phyloP scores from a whole-genome alignment of 2,329 filamentous ascomycete species.

The Monascus ruber region DNA sequence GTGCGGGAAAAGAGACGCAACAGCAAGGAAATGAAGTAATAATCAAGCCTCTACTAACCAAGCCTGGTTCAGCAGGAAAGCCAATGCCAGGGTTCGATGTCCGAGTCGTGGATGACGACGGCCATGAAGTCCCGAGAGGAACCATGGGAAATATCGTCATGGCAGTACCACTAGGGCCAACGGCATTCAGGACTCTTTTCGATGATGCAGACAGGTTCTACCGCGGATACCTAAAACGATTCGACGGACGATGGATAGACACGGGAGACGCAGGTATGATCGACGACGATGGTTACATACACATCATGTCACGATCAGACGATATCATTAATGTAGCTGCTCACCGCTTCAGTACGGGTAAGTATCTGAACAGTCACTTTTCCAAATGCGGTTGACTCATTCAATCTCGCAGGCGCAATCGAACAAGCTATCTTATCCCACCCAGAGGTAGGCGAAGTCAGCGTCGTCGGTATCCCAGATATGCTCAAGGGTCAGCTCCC shows the following conservation, averaged over 20 bases:
- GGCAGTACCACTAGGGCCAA: slow-evolving; percentile 68
- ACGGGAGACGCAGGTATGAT: slow-evolving; percentile 86
- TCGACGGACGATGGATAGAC: slow-evolving; percentile 72
- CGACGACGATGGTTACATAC: slow-evolving; percentile 57
- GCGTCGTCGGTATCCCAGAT: slow-evolving; percentile 78
- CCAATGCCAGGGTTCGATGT: slow-evolving; percentile 88
- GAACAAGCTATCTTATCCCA: slow-evolving; percentile 84
- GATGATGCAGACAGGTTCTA: slow-evolving; percentile 78
- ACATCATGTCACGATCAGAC: slow-evolving; percentile 57
- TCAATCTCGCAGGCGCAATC: slow-evolving; percentile 53
- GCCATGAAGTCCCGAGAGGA: slow-evolving; percentile 57
- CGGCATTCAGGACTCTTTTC: slow-evolving; percentile 78
- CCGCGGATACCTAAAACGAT: slow-evolving; percentile 71
- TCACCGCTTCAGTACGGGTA: slow-evolving; percentile 78
- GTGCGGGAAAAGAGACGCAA: slow-evolving; percentile 9
- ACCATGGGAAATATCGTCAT: slow-evolving; percentile 89
- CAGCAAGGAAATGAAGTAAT: slow-evolving; percentile 11
- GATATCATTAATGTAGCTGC: slow-evolving; percentile 95
- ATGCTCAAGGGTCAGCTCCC: slow-evolving; percentile 79
- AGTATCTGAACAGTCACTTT: slow-evolving; percentile 13
- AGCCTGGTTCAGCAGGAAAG: slow-evolving; percentile 79
- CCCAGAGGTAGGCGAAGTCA: slow-evolving; percentile 66
- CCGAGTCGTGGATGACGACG: slow-evolving; percentile 68
- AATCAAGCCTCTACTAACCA: slow-evolving; percentile 48
- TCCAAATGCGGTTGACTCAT: background rate